Percentiles rank a stretch among this genome's conserved stretches.
Conservation (phyloP, 805 yeast genomes). For the baker's yeast (Saccharomyces cerevisiae) region DNA sequence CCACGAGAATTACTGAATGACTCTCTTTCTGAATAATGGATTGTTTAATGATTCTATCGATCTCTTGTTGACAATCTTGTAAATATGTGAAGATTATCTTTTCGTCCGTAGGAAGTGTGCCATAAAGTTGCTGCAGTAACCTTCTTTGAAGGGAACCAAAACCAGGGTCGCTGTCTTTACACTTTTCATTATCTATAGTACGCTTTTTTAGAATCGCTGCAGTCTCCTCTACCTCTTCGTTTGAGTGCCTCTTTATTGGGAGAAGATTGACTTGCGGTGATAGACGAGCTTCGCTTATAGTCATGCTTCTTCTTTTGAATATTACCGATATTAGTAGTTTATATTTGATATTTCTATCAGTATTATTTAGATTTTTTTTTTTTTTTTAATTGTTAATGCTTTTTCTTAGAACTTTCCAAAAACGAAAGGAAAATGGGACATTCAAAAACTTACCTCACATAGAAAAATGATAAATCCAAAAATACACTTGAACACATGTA, state of each 20-base stretch:
- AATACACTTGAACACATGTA: not conserved
- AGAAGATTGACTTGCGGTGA: not conserved
- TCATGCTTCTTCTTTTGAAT: not conserved
- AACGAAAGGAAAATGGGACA: not conserved
- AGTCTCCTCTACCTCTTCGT: not conserved
- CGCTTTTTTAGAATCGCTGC: not conserved
- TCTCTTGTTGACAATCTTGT: slow-evolving; percentile 32
- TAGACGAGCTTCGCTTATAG: not conserved
- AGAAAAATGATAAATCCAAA: not conserved
- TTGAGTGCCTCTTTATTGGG: not conserved
- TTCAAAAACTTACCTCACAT: not conserved
- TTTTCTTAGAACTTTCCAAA: not conserved
- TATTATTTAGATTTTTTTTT: not conserved
- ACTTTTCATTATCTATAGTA: not conserved
- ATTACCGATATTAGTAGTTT: not conserved
- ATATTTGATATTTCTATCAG: not conserved
- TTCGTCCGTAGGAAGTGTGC: slow-evolving; percentile 16
- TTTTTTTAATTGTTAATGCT: not conserved
- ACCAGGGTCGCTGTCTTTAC: slow-evolving; percentile 5
- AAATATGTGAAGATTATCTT: slow-evolving; percentile 16
- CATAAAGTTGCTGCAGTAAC: slow-evolving; percentile 18
- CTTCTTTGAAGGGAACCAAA: slow-evolving; percentile 15
- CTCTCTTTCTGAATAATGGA: slow-evolving; percentile 66
- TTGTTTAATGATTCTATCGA: slow-evolving; percentile 51
- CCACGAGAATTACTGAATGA: slow-evolving; percentile 71